Evolutionary conservation across 2,329 filamentous ascomycete species (phyloP), one percentile per base, ranked within the genome.

Genomic region (Alternaria ethzedia): DNA sequence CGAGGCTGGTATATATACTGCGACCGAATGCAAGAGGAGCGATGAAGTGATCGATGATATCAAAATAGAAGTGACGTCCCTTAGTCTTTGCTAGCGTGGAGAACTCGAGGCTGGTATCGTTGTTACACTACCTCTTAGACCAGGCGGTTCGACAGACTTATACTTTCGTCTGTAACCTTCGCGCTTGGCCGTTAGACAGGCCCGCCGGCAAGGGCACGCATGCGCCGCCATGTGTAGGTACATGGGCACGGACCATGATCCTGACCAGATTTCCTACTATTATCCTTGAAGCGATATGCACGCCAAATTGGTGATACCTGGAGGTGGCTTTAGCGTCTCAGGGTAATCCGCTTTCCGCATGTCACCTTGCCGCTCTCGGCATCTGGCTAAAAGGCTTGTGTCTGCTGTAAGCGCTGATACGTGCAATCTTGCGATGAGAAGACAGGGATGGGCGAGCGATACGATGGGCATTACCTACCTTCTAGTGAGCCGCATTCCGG

Each of bases 181-280:
- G 70, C 67, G 56, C 60, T 59, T 61, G 54, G 64, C 69, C 65
- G 75, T 75, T 75, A 64, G 61, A 71, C 71, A 68, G 71, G 74
- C 72, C 36, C 64, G 70, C 65, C 68, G 64, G 51, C 72, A 72
- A 67, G 62, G 65, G 59, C 58, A 68, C 50, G 68, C 71, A 70
- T 65, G 70, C 75, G 67, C 72, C 69, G 63, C 72, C 71, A 70
- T 70, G 62, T 74, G 69, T 68, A 76, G 73, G 75, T 70, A 70
- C 59, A 57, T 66, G 58, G 64, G 66, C 70, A 71, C 69, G 68
- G 69, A 63, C 70, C 68, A 60, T 55, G 45, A 63, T 63, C 64
- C 61, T 63, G 70, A 68, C 68, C 63, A 58, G 52, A 64, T 52
- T 58, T 55, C 23, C 56, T 57, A 47, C 49, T 61, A 62, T 63